Percentiles rank a stretch among this genome's conserved stretches.
phyloP scores from a whole-genome alignment of 2,329 filamentous ascomycete species.

The Paecilomyces niveus region DNA sequence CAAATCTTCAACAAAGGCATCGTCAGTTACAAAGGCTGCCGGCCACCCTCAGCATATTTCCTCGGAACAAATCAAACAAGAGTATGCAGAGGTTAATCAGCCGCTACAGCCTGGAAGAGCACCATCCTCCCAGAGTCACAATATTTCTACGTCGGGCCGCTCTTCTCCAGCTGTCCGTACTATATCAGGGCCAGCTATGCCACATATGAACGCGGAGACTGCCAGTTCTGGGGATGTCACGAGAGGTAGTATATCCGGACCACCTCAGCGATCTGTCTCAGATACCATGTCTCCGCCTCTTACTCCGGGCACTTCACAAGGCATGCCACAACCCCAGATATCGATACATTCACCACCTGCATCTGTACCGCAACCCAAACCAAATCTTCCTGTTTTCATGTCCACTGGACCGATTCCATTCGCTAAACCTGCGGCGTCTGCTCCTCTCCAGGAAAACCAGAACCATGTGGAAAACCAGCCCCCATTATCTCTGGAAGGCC shows the following conservation, averaged over 20 bases:
- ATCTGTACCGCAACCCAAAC: constrained; percentile 26
- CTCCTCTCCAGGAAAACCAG: constrained; percentile 3
- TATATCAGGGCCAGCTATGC: background rate
- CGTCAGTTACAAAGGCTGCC: constrained; percentile 6
- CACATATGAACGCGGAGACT: background rate
- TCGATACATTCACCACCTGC: constrained; percentile 22
- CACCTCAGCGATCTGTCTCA: background rate
- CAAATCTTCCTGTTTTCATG: constrained; percentile 44
- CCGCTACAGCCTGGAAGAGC: background rate
- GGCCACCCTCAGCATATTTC: background rate
- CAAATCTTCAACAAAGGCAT: constrained; percentile 6
- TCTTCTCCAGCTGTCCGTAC: background rate
- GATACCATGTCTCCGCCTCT: constrained; percentile 17
- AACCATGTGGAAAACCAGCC: background rate
- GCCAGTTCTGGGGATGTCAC: background rate
- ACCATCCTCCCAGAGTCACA: background rate
- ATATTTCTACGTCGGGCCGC: background rate
- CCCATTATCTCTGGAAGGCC: background rate
- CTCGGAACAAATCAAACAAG: background rate
- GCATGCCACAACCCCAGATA: constrained; percentile 10
- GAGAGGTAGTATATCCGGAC: background rate
- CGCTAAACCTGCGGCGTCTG: constrained; percentile 13
- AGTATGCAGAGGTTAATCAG: background rate
- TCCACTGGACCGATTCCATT: constrained; percentile 40
- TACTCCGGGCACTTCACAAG: constrained; percentile 11